Conservation (phyloP, 768 basidiomycete species). For the Coprinopsis marcescibilis region DNA sequence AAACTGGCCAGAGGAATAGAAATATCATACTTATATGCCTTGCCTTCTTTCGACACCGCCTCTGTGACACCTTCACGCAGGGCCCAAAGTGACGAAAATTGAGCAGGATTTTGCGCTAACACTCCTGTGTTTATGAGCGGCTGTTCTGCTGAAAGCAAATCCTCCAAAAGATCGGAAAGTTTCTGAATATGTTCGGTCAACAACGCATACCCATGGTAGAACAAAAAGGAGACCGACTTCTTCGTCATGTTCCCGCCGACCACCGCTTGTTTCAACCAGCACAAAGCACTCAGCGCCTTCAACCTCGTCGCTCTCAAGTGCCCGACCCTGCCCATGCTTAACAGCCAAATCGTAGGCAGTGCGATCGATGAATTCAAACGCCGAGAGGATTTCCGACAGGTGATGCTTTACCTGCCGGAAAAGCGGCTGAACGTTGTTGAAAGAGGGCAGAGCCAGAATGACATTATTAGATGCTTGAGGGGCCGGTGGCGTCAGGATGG, state of each 20-base stretch:
- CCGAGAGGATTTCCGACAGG: conserved; percentile 91
- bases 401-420: conserved; percentile 76
- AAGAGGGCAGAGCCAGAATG: conserved; percentile 83
- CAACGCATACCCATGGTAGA: too few relatives aligned
- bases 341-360: conserved; percentile 80
- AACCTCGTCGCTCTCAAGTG: conserved; percentile 67
- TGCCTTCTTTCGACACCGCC: conserved; percentile 88
- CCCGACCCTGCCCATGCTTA: conserved; percentile 75
- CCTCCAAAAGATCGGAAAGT: conserved; percentile 72
- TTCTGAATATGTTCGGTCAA: too few relatives aligned
- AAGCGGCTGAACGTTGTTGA: conserved; percentile 80
- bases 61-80: conserved; percentile 91
- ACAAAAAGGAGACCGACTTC: too few relatives aligned
- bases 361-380: conserved; percentile 94
- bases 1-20: conserved; percentile 84
- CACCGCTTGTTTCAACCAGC: conserved; percentile 91
- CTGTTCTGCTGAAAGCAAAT: conserved; percentile 64
- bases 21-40: conserved; percentile 95
- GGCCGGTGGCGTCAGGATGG: conserved; percentile 84
- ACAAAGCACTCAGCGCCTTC: conserved; percentile 84
- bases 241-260: conserved; percentile 87
- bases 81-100: conserved; percentile 87
- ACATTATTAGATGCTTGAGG: conserved; percentile 85
- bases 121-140: conserved; percentile 87
- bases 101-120: conserved; percentile 83